Evolutionary conservation across 805 yeast species (phyloP).

Genomic region (Saccharomycopsis fibuligera): DNA sequence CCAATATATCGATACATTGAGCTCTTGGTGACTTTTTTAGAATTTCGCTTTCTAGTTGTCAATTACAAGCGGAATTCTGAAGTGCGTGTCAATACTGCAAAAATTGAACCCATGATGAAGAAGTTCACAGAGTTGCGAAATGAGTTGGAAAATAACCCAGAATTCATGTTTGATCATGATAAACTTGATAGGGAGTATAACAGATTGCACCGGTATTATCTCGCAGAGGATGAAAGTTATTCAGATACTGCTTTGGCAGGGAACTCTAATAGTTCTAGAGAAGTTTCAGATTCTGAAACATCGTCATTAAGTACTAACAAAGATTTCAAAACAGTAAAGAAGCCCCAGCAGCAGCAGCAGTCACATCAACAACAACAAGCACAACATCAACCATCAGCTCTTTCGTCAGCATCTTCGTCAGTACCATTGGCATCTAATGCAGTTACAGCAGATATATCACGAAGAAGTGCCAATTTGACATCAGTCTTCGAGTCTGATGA

Average conservation of each 20-base stretch:
- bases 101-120: neutral
- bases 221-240: neutral
- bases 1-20: slow-evolving; percentile 4
- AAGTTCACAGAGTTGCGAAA: neutral
- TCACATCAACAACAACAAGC: too few species aligned
- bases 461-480: neutral
- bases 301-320: neutral
- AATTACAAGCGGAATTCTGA: slow-evolving; percentile 1
- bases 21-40: slow-evolving; percentile 9
- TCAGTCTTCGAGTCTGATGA: neutral
- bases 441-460: neutral
- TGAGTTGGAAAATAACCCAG: neutral
- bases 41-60: slow-evolving; percentile 4
- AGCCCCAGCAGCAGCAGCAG: neutral
- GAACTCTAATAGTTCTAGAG: neutral
- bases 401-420: neutral
- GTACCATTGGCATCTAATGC: neutral
- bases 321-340: neutral
- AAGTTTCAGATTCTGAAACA: neutral
- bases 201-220: neutral
- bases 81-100: neutral
- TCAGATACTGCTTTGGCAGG: neutral
- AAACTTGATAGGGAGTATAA: neutral
- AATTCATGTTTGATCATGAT: neutral
- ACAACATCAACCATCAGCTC: neutral